Conservation (phyloP, 352 stramenopile species). For the Blastocystis sp. region DNA sequence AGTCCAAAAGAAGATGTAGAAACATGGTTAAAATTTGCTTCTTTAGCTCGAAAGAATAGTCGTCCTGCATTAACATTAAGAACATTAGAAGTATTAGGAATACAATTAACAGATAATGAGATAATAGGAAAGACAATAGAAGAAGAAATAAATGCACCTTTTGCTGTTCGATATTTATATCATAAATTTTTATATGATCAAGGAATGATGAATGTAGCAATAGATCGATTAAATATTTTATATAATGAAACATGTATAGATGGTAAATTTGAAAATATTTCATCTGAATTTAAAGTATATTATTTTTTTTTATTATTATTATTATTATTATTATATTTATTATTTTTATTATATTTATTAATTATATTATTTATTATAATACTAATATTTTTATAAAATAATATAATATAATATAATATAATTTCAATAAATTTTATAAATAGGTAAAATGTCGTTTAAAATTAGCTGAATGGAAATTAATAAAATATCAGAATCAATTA, state of each 20-base stretch:
- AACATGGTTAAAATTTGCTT: slow-evolving; percentile 70
- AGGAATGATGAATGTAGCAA: slow-evolving; percentile 18
- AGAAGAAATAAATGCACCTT: slow-evolving; percentile 6
- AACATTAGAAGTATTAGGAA: slow-evolving; percentile 39
- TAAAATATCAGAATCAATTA: slow-evolving; percentile 58
- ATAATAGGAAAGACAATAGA: slow-evolving; percentile 12
- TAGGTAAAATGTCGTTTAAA: slow-evolving; percentile 18
- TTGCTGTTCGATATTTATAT: slow-evolving; percentile 20
- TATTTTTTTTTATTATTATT: no score
- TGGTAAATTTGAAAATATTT: no score
- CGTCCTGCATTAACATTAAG: slow-evolving; percentile 55
- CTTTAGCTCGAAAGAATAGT: slow-evolving; percentile 61
- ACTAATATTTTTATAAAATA: no score
- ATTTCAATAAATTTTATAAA: background rate
- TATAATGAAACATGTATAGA: slow-evolving; percentile 49
- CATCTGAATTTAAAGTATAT: no score
- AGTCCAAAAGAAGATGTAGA: slow-evolving; percentile 58
- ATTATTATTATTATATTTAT: no score
- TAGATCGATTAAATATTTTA: slow-evolving; percentile 3
- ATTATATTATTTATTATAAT: no score
- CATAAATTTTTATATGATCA: slow-evolving; percentile 36
- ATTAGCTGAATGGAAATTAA: slow-evolving; percentile 57
- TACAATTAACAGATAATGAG: slow-evolving; percentile 14
- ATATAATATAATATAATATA: no score
- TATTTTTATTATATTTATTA: no score